These are phyloP conservation scores for Rhodotorula sphaerocarpa DNA, from an alignment of 768 basidiomycete species.

Conservation along the genomic window DNA sequence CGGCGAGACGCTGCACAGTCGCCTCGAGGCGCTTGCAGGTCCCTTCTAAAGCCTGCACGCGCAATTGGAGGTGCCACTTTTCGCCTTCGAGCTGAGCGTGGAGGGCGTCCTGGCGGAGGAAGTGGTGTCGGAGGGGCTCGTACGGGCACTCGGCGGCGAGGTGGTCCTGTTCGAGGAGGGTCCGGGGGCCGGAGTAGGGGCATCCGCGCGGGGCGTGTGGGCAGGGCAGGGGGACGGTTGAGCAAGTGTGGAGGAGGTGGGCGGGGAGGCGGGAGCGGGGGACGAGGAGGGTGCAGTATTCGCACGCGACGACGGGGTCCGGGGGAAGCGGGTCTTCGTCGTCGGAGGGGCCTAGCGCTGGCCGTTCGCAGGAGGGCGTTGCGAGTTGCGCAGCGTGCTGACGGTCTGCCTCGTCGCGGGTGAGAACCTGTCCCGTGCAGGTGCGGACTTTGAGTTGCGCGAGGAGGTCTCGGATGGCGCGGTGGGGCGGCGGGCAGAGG, in stretches of 20 bases:
- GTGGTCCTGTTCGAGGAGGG: conserved; percentile 1
- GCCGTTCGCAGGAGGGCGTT: neutral
- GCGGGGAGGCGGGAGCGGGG: neutral
- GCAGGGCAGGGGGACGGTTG: conserved; percentile 7
- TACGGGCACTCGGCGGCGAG: conserved; percentile 10
- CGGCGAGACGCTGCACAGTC: neutral
- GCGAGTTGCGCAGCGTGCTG: too few species aligned
- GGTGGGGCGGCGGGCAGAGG: neutral
- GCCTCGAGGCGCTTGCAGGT: neutral
- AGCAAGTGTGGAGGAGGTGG: neutral
- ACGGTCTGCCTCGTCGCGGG: neutral
- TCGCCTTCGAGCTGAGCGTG: neutral
- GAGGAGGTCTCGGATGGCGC: conserved; percentile 9
- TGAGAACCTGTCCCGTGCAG: neutral
- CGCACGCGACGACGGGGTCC: neutral
- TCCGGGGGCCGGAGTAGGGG: neutral
- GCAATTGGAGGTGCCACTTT: neutral
- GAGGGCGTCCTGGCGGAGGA: neutral
- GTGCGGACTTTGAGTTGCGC: neutral
- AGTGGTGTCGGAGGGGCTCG: conserved; percentile 2
- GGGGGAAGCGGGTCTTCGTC: neutral
- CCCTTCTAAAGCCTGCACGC: neutral
- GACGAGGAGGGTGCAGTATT: neutral
- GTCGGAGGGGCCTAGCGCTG: neutral
- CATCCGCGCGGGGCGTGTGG: conserved; percentile 12